These are phyloP conservation scores for Aspergillus fumigatus DNA, from an alignment of 2,329 filamentous ascomycete genomes.

Conservation along the genomic window DNA sequence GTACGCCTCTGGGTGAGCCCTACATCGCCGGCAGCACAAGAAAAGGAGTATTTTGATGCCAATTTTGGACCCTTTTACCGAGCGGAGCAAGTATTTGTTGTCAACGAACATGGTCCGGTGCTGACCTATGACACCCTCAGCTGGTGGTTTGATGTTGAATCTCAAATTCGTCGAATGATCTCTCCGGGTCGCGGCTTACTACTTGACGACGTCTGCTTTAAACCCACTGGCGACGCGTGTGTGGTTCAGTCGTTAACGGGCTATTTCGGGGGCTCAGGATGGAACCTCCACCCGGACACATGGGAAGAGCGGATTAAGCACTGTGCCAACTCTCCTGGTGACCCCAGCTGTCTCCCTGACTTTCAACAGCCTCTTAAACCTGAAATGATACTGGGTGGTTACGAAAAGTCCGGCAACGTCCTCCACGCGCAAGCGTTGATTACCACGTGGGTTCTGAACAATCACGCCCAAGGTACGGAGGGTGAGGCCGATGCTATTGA, in stretches of 20 bases:
- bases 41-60: slow-evolving; percentile 88
- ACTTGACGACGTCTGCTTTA: slow-evolving; percentile 86
- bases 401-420: slow-evolving; percentile 58
- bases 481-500: slow-evolving; percentile 73
- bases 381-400: slow-evolving; percentile 80
- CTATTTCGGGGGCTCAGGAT: slow-evolving; percentile 71
- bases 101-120: slow-evolving; percentile 82
- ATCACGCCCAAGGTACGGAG: slow-evolving; percentile 68
- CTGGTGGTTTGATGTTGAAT: slow-evolving; percentile 94
- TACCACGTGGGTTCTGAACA: slow-evolving; percentile 92
- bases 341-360: slow-evolving; percentile 68
- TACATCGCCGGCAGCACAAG: slow-evolving; percentile 79
- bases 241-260: slow-evolving; percentile 89
- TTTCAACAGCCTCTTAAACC: slow-evolving; percentile 87
- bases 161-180: slow-evolving; percentile 66
- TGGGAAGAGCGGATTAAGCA: slow-evolving; percentile 70
- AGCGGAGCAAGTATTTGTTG: slow-evolving; percentile 85
- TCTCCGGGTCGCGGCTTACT: slow-evolving; percentile 64
- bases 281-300: slow-evolving; percentile 55
- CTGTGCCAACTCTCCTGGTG: slow-evolving; percentile 74
- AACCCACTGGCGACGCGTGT: slow-evolving; percentile 82
- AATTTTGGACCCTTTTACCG: slow-evolving; percentile 96
- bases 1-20: slow-evolving; percentile 96
- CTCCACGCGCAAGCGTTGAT: slow-evolving; percentile 75
- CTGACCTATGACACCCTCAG: slow-evolving; percentile 80